Evolutionary conservation across 345 rosid genomes (phyloP).

Genomic region (Corymbia maculata): DNA sequence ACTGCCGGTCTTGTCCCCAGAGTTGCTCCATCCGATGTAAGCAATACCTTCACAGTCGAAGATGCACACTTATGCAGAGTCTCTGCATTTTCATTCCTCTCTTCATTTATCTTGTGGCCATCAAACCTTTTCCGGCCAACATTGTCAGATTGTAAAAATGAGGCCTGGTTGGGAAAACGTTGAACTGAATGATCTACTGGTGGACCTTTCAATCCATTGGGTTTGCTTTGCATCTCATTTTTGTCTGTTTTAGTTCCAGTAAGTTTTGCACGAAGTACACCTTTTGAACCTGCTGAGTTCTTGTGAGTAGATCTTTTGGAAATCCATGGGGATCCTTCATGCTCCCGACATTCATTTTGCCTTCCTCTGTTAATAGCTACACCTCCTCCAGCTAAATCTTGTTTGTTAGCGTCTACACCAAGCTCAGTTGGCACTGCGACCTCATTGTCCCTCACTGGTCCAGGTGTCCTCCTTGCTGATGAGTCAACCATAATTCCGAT

Average conservation of each 20-base stretch:
- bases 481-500: constrained; percentile 65
- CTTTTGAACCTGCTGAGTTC: constrained; percentile 24
- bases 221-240: constrained; percentile 22
- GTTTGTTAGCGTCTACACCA: constrained; percentile 16
- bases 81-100: constrained; percentile 20
- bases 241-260: constrained; percentile 19
- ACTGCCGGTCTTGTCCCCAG: constrained; percentile 22
- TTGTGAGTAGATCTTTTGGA: constrained; percentile 27
- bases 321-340: constrained; percentile 51
- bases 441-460: constrained; percentile 16
- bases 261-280: constrained; percentile 9
- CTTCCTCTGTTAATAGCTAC: constrained; percentile 17
- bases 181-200: constrained; percentile 16
- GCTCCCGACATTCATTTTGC: constrained; percentile 27
- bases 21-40: constrained; percentile 16
- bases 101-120: constrained; percentile 29
- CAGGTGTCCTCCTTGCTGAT: constrained; percentile 25
- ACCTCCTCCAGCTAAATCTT: constrained; percentile 13
- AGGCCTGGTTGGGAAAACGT: constrained; percentile 21
- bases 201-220: constrained; percentile 18
- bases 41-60: constrained; percentile 25
- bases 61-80: constrained; percentile 35
- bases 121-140: constrained; percentile 14
- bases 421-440: constrained; percentile 14
- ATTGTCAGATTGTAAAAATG: constrained; percentile 21